Evolutionary conservation across 1,284 basidiomycete genomes (phyloP).

Genomic region (Ustilago xerochloae): DNA sequence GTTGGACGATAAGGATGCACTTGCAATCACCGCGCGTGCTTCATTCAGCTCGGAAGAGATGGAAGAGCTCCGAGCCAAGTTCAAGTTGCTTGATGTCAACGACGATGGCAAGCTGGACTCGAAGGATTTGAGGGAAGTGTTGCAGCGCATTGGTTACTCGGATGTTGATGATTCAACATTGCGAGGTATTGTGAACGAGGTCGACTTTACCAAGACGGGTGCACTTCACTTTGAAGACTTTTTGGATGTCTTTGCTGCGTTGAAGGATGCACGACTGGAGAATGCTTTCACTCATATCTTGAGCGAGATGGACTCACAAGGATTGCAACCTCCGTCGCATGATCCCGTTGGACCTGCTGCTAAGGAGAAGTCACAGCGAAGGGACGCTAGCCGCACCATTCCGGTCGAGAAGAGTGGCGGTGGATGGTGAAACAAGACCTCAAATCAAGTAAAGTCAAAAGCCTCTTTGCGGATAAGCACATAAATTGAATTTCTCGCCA

Average conservation of each 20-base stretch:
- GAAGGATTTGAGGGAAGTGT: conserved; percentile 58
- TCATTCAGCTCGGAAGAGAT: conserved; percentile 63
- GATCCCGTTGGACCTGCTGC: conserved; percentile 57
- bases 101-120: conserved; percentile 59
- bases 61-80: conserved; percentile 54
- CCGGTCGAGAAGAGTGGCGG: conserved; percentile 62
- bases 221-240: conserved; percentile 63
- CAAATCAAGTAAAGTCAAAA: neutral
- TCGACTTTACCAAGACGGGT: conserved; percentile 58
- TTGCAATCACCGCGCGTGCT: conserved; percentile 50
- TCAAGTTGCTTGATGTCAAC: conserved; percentile 61
- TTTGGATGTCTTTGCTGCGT: conserved; percentile 58
- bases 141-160: conserved; percentile 57
- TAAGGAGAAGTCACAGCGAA: conserved; percentile 49
- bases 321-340: conserved; percentile 31
- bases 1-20: conserved; percentile 46
- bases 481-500: neutral
- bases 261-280: conserved; percentile 58
- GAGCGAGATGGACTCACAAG: conserved; percentile 53
- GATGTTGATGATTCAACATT: conserved; percentile 56
- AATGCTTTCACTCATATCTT: conserved; percentile 62
- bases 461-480: neutral
- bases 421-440: conserved; percentile 44
- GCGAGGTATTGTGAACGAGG: conserved; percentile 58
- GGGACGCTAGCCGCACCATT: conserved; percentile 59